Base-by-base conservation (phyloP, 345 rosid genomes). In the Gossypium longicalyx region DNA sequence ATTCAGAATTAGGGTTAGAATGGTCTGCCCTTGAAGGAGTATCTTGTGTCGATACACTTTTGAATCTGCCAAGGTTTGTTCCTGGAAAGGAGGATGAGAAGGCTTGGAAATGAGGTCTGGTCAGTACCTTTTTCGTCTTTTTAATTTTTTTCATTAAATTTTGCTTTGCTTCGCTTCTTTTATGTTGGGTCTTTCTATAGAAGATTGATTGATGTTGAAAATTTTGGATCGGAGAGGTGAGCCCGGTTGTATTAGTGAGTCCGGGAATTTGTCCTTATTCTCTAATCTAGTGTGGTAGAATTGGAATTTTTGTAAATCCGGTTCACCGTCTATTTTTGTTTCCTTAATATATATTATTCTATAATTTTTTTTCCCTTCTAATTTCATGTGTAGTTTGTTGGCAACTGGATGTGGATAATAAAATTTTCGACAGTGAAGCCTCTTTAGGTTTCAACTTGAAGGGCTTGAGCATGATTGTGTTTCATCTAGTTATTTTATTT, bases 11-110 rank as follows among this genome's bases (percentile, higher is more conserved):
- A 11, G 93, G 86, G 58, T 79, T 74, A 47, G 97, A 90, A 23
- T 95, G 96, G 87, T 95, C 96, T 34, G 93, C 99, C 9, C 89
- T 95, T 0, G 96, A 95, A 87, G 99, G 99, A 60, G 99, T 95
- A 2, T 93, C 99, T 52, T 90, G 99, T 9, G 94, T 84, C 53
- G 87, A 95, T 81, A 93, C 99, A 25, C 85, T 95, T 27, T 56
- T 91, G 77, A 85, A 80, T 78, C 83, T 93, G 34, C 99, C 99
- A 0, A 86, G 91, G 86, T 95, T 88, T 76, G 88, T 83, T 62
- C 93, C 98, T 1, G 90, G 86, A 51, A 86, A 79, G 76, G 87
- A 84, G 19, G 89, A 25, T 25, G 44, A 80, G 63, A 64, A 66
- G 53, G 54, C 38, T 67, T 3, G 70, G 38, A 45, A 45, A 23